Evolutionary conservation across 805 yeast species (phyloP).

Genomic region (Ogataea chonburiensis): DNA sequence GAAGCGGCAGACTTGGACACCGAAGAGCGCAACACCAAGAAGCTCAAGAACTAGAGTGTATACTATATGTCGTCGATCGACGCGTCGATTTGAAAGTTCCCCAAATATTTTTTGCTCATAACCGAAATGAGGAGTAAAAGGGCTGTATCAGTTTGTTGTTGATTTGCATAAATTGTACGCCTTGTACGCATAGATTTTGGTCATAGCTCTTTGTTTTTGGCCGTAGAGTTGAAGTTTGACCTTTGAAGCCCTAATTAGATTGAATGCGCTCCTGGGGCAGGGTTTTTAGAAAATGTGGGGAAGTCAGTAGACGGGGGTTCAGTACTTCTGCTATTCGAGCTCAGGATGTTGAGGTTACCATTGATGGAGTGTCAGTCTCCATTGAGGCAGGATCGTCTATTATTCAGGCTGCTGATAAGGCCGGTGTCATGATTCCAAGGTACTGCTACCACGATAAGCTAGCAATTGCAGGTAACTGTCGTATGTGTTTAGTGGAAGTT

Average conservation of each 20-base stretch:
- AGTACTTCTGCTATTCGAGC: constrained; percentile 3
- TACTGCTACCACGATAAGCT: constrained; percentile 91
- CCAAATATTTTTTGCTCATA: background rate
- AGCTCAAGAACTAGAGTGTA: constrained; percentile 9
- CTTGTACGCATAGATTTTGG: background rate
- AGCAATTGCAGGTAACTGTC: constrained; percentile 89
- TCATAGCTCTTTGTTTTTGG: background rate
- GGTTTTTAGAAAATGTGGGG: constrained; percentile 4
- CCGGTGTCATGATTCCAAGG: constrained; percentile 84
- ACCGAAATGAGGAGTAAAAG: constrained; percentile 13
- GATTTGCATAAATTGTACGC: background rate
- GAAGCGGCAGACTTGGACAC: constrained; percentile 23
- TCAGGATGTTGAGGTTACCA: constrained; percentile 38
- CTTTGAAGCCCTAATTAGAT: too few relatives aligned
- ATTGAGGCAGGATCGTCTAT: constrained; percentile 86
- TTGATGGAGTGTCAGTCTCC: constrained; percentile 72
- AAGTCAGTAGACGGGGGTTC: constrained; percentile 16
- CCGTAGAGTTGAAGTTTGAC: background rate
- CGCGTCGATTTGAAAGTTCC: constrained; percentile 9
- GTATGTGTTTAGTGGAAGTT: constrained; percentile 89
- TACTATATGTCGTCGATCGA: constrained; percentile 5
- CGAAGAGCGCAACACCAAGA: constrained; percentile 13
- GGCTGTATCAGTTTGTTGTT: constrained; percentile 2
- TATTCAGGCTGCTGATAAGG: constrained; percentile 89
- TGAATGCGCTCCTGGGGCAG: constrained; percentile 5